phyloP scores from a whole-genome alignment of 495 filamentous ascomycete genomes.

The Tuber umbilicatum region DNA sequence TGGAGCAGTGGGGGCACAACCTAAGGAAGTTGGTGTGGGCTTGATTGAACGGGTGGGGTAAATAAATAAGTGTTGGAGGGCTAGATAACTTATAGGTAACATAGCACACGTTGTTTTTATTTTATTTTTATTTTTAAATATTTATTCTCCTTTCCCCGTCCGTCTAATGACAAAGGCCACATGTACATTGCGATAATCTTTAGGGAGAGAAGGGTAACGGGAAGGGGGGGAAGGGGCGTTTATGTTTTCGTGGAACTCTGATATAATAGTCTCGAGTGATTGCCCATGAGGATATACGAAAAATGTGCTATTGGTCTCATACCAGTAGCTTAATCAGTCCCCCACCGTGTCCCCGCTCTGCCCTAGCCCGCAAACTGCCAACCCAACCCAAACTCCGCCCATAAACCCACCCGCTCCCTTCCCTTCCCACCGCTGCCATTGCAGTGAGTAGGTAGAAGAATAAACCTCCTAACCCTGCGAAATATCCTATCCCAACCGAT shows the following conservation, averaged over 20 bases:
- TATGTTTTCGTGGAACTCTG: neutral
- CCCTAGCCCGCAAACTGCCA: neutral
- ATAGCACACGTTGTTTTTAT: neutral
- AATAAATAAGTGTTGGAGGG: neutral
- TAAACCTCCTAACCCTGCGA: neutral
- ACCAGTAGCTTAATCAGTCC: neutral
- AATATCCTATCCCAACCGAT: neutral
- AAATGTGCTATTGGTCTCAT: neutral
- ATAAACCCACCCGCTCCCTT: no score
- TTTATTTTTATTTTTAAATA: neutral
- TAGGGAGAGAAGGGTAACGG: neutral
- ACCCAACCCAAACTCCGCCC: neutral
- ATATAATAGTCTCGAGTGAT: conserved; percentile 1
- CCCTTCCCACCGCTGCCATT: neutral
- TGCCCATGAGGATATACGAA: neutral
- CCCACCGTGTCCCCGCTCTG: neutral
- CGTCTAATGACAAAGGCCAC: neutral
- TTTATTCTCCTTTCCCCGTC: neutral
- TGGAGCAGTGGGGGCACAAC: conserved; percentile 79
- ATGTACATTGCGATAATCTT: neutral
- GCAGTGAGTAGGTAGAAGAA: neutral
- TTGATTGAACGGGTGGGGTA: conserved; percentile 40
- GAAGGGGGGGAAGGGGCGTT: neutral
- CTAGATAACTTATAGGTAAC: neutral
- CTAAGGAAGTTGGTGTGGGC: conserved; percentile 92